These are phyloP conservation scores for Zygnema circumcarinatum DNA, from an alignment of 139 green algal genomes.

Conservation along the genomic window DNA sequence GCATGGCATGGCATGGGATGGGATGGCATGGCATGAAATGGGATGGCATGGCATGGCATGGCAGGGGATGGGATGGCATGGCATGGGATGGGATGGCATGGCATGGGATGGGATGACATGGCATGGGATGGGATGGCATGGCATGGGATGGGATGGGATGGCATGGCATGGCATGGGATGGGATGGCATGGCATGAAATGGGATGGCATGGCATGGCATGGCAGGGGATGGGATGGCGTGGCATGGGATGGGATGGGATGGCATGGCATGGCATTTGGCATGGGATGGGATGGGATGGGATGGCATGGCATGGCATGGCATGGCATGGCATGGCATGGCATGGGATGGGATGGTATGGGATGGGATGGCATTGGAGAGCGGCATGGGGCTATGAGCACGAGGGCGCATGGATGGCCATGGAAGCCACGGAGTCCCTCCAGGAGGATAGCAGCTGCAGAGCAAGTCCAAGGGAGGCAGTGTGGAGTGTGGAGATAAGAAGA, in stretches of 20 bases:
- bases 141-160: conserved; percentile 33
- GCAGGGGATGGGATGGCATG: too few species aligned
- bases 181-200: conserved; percentile 38
- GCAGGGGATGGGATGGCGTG: too few species aligned
- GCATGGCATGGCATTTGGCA: conserved; percentile 46
- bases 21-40: conserved; percentile 41
- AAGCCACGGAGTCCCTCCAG: too few species aligned
- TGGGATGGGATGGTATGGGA: too few species aligned
- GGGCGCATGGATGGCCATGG: too few species aligned
- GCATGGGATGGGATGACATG: conserved; percentile 43
- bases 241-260: conserved; percentile 33
- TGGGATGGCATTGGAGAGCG: not conserved
- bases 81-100: conserved; percentile 44
- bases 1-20: conserved; percentile 22
- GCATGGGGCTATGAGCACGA: too few species aligned
- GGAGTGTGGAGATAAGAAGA: too few species aligned
- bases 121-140: conserved; percentile 41
- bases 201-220: too few species aligned
- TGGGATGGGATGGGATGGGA: conserved; percentile 38
- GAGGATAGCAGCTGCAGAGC: too few species aligned
- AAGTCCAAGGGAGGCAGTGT: too few species aligned
- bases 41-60: too few species aligned
- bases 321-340: conserved; percentile 39
- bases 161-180: conserved; percentile 46
- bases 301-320: conserved; percentile 44